phyloP scores from a whole-genome alignment of 345 rosid genomes.

The Citrus cavaleriei region DNA sequence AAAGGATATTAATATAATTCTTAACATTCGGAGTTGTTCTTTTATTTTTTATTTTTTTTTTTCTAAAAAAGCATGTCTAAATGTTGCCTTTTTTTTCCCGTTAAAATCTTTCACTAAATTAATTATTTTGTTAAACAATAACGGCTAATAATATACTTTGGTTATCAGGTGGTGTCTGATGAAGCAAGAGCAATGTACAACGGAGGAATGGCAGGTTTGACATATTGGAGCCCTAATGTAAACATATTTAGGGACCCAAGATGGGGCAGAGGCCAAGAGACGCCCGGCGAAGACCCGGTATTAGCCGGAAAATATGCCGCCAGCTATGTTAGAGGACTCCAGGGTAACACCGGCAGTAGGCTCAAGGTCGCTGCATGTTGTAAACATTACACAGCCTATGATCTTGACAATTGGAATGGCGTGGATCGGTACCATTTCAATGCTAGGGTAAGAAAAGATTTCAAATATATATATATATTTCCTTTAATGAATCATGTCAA shows the following conservation, averaged over 20 bases:
- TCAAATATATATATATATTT: too few species aligned
- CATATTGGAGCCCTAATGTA: conserved; percentile 83
- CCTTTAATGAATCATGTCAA: neutral
- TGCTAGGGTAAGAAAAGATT: conserved; percentile 54
- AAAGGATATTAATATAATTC: too few species aligned
- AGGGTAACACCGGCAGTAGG: conserved; percentile 47
- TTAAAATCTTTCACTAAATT: neutral
- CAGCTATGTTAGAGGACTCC: conserved; percentile 76
- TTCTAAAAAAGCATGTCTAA: too few species aligned
- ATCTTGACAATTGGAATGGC: conserved; percentile 94
- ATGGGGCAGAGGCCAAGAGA: conserved; percentile 92
- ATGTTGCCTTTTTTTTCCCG: too few species aligned
- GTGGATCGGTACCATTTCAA: conserved; percentile 84
- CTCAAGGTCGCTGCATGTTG: conserved; percentile 97
- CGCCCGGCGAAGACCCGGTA: conserved; percentile 92
- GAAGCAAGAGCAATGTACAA: conserved; percentile 85
- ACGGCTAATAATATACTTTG: neutral
- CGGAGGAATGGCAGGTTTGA: conserved; percentile 65
- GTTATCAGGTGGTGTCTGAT: conserved; percentile 58
- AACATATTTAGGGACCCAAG: conserved; percentile 82
- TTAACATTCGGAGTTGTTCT: too few species aligned
- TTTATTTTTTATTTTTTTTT: too few species aligned
- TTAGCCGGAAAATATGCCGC: conserved; percentile 71
- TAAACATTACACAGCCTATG: conserved; percentile 95
- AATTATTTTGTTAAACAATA: neutral